A percentile compares a stretch with the other conserved stretches of the same genome.
phyloP scores from a whole-genome alignment of 306 rosid species.

The Gastrolobium bilobum region DNA sequence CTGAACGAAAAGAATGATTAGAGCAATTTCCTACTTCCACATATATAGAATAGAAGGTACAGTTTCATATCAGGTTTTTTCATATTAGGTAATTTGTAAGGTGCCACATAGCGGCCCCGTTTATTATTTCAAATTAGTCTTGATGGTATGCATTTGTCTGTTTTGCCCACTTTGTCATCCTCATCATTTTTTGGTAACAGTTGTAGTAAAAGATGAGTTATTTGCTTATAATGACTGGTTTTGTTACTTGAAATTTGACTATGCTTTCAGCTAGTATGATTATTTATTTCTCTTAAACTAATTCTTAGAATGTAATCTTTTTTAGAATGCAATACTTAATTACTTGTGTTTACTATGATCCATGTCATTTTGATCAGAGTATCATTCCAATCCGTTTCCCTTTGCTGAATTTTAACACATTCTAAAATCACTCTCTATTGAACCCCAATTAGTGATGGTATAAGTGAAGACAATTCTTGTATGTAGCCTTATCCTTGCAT shows the following conservation, averaged over 20 bases:
- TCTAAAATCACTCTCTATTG: too few relatives aligned
- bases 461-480: too few relatives aligned
- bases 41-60: conserved; percentile 4
- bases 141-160: conserved; percentile 32
- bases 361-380: background rate
- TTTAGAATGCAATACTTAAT: background rate
- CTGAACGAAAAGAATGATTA: conserved; percentile 13
- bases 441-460: too few relatives aligned
- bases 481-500: too few relatives aligned
- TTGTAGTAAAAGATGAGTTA: conserved; percentile 14
- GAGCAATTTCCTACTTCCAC: conserved; percentile 4
- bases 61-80: background rate
- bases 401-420: too few relatives aligned
- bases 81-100: conserved; percentile 9
- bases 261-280: background rate
- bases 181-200: background rate
- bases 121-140: background rate
- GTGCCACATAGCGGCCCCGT: conserved; percentile 20
- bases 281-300: background rate
- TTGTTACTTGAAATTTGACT: conserved; percentile 21
- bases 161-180: conserved; percentile 9
- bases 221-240: conserved; percentile 23
- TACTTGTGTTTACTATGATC: background rate
- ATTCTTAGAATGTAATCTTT: background rate
- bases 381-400: conserved; percentile 12